Base-by-base conservation (phyloP, 257 asterid genomes). In the Fraxinus pennsylvanica region DNA sequence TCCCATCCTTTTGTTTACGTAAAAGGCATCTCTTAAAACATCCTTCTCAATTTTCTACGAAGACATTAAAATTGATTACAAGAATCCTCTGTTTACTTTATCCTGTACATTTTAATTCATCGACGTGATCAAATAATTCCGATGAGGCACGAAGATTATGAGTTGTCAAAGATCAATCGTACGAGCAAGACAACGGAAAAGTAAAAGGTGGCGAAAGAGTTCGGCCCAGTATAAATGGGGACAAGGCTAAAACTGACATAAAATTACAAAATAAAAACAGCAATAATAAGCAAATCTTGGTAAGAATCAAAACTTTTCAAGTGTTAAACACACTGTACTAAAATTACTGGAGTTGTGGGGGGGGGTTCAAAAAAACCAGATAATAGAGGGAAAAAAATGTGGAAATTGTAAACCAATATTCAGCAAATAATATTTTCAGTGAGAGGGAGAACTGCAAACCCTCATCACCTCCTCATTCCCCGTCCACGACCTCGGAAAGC, bases 401-500 rank as follows among this genome's bases (percentile, higher is more conserved):
- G 8, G 66, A 57, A 57, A 19, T 22, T 21, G 67, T 59, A 21
- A 59, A 59, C 67, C 27, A 59, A 59, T 6, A 59, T 59, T 22
- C 67, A 21, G 67, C 32, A 9, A n/a, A n/a, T 59, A 21, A n/a
- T 6, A 9, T n/a, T 17, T 57, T 59, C 29, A 22, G 52, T 43
- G 57, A 47, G n/a, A 3, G 19, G 13, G 59, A 47, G 15, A 15
- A 14, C 78, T 73, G 69, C 72, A 73, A 72, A 43, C 80, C 81
- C 71, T 73, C 71, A 91, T n/a, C 92, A 84, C 82, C 99, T 90
- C 80, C 98, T 81, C 98, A 96, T 96, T 79, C 98, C 99, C 81
- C 97, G 87, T 3, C 93, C 97, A 78, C 96, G 96, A 17, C 97
- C 95, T 13, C 96, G 86, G 70, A 81, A 78, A 66, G 85, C 90